A percentile compares a stretch with the other conserved stretches of the same genome.
Evolutionary conservation across 768 basidiomycete species (phyloP).

Genomic region (Trametes maxima): DNA sequence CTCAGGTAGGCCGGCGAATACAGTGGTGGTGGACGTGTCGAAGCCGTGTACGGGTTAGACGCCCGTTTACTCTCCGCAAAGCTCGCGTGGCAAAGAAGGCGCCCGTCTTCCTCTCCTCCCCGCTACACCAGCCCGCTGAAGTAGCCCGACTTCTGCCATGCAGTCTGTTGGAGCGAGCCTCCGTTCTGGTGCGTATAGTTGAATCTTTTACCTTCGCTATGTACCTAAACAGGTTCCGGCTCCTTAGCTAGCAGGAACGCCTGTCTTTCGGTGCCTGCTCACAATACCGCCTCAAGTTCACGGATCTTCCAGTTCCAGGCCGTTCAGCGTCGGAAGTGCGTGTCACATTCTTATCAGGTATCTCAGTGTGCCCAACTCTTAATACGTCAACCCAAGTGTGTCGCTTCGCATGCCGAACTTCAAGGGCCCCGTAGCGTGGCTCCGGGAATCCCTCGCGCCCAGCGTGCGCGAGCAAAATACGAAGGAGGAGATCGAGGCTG

Average conservation of each 20-base stretch:
- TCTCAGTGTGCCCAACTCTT: background rate
- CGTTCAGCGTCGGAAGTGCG: slow-evolving; percentile 48
- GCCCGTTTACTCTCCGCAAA: slow-evolving; percentile 4
- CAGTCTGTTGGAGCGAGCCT: slow-evolving; percentile 23
- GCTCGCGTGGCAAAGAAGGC: slow-evolving; percentile 8
- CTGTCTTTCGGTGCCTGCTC: slow-evolving; percentile 10
- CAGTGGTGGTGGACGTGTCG: slow-evolving; percentile 23
- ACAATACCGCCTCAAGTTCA: slow-evolving; percentile 22
- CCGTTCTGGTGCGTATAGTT: slow-evolving; percentile 17
- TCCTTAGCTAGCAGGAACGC: slow-evolving; percentile 16
- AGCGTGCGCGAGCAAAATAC: slow-evolving; percentile 46
- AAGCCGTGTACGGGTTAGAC: slow-evolving; percentile 7
- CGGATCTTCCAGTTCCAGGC: slow-evolving; percentile 36
- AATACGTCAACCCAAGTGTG: slow-evolving; percentile 43
- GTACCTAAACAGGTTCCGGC: background rate
- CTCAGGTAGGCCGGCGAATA: background rate
- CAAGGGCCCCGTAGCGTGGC: slow-evolving; percentile 60
- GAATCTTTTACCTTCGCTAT: background rate
- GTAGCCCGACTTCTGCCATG: slow-evolving; percentile 15
- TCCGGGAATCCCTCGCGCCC: slow-evolving; percentile 60
- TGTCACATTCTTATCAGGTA: background rate
- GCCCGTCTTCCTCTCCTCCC: slow-evolving; percentile 16
- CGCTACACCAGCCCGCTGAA: slow-evolving; percentile 8
- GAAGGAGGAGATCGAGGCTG: slow-evolving; percentile 43
- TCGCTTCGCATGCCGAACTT: slow-evolving; percentile 32